Conservation (phyloP, 352 stramenopile species). For the Phytophthora fragariaefolia region DNA sequence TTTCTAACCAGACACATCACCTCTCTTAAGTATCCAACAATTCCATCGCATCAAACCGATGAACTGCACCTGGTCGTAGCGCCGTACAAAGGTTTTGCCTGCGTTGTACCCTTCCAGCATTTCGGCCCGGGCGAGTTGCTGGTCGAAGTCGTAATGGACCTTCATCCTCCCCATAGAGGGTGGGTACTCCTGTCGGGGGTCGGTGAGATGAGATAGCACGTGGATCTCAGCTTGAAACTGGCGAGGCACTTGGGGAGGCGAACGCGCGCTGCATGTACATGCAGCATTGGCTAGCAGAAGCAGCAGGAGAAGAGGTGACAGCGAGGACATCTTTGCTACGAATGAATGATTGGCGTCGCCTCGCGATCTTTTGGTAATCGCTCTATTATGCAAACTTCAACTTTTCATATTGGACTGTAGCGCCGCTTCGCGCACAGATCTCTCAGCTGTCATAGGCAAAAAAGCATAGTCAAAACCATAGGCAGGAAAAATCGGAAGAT, state of each 20-base stretch:
- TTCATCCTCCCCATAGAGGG: conserved; percentile 60
- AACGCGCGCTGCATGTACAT: conserved; percentile 17
- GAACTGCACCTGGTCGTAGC: conserved; percentile 54
- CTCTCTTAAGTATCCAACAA: not conserved
- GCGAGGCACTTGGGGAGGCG: conserved; percentile 44
- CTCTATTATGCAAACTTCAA: conserved; percentile 11
- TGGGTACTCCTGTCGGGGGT: conserved; percentile 62
- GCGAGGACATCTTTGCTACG: not conserved
- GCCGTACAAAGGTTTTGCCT: conserved; percentile 73
- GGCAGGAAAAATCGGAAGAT: no score
- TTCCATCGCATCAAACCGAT: not conserved
- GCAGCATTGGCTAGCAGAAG: conserved; percentile 1
- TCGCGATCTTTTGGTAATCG: conserved; percentile 36
- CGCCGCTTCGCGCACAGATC: no score
- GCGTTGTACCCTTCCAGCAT: conserved; percentile 70
- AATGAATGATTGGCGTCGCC: conserved; percentile 20
- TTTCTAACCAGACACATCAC: conserved; percentile 31
- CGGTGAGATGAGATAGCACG: conserved; percentile 67
- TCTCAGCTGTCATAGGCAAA: no score
- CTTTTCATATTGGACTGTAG: no score
- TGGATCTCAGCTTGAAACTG: conserved; percentile 67
- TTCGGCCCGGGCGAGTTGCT: conserved; percentile 64
- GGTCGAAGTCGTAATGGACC: conserved; percentile 70
- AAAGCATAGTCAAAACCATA: no score
- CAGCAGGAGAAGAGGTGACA: conserved; percentile 16